Evolutionary conservation across 163 green algal species (phyloP).

Genomic region (Scenedesmus sp.): DNA sequence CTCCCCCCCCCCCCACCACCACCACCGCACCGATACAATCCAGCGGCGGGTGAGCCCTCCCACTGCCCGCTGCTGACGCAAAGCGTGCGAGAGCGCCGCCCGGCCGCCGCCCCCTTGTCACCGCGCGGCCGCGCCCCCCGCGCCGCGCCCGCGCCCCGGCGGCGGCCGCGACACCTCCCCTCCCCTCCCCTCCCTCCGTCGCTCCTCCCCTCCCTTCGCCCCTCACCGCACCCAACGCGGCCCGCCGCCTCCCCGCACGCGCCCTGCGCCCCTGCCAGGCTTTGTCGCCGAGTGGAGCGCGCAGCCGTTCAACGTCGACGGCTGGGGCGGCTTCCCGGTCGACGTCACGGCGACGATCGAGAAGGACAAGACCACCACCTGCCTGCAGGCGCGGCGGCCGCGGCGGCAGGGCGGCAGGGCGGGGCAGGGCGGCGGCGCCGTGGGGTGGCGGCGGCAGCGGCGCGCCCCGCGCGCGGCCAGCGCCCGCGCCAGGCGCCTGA

Average conservation of each 20-base stretch:
- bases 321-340: conserved; percentile 61
- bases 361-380: conserved; percentile 67
- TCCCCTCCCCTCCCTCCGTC: too few relatives aligned
- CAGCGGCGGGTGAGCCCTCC: not conserved
- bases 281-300: conserved; percentile 40
- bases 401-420: too few relatives aligned
- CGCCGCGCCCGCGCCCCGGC: too few relatives aligned
- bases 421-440: too few relatives aligned
- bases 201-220: too few relatives aligned
- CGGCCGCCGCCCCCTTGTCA: not conserved
- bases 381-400: conserved; percentile 46
- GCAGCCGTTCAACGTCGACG: conserved; percentile 46
- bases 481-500: too few relatives aligned
- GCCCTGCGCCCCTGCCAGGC: conserved; percentile 2
- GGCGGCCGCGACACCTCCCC: too few relatives aligned
- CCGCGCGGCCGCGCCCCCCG: too few relatives aligned
- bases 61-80: conserved; percentile 18
- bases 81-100: not conserved
- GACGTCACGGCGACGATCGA: conserved; percentile 59
- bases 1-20: too few relatives aligned
- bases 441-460: too few relatives aligned
- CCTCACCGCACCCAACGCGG: too few relatives aligned
- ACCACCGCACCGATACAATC: conserved; percentile 33
- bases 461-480: too few relatives aligned
- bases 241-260: not conserved